A percentile compares a stretch with the other conserved stretches of the same genome.
phyloP scores from a whole-genome alignment of 257 asterid genomes.

The Perilla frutescens region DNA sequence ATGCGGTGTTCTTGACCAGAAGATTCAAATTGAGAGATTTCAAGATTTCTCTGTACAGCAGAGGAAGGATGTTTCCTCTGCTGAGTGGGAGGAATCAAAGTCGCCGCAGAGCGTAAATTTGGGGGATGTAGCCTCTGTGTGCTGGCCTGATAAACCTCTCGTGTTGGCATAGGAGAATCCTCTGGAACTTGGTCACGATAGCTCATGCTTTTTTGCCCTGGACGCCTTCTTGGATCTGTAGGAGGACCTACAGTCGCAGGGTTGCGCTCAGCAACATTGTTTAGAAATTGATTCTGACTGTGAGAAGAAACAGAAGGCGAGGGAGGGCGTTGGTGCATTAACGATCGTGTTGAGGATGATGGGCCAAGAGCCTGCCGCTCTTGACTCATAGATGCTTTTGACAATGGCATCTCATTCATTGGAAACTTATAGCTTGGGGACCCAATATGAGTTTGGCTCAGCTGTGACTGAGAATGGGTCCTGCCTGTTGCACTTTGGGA shows the following conservation, averaged over 20 bases:
- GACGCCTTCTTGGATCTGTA: conserved; percentile 69
- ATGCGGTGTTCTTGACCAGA: conserved; percentile 30
- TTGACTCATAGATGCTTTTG: conserved; percentile 46
- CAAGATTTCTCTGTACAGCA: conserved; percentile 45
- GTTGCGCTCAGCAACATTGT: conserved; percentile 51
- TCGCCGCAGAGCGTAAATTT: conserved; percentile 40
- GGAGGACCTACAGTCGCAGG: conserved; percentile 50
- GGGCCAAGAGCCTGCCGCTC: conserved; percentile 48
- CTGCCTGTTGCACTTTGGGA: conserved; percentile 41
- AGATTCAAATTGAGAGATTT: conserved; percentile 41
- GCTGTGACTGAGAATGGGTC: conserved; percentile 50
- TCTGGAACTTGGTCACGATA: conserved; percentile 43
- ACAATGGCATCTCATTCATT: conserved; percentile 37
- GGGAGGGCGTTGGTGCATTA: conserved; percentile 51
- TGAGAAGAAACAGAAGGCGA: conserved; percentile 51
- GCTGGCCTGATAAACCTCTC: conserved; percentile 43
- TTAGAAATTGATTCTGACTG: conserved; percentile 41
- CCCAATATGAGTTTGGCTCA: conserved; percentile 48
- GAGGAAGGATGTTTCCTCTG: conserved; percentile 43
- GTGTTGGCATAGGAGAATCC: conserved; percentile 48
- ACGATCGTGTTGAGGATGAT: conserved; percentile 48
- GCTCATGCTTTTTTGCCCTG: conserved; percentile 44
- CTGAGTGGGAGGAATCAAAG: conserved; percentile 46
- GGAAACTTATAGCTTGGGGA: conserved; percentile 45
- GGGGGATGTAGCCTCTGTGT: conserved; percentile 45